Evolutionary conservation across 2,329 filamentous ascomycete genomes (phyloP).

Genomic region (Fusarium penzigii): DNA sequence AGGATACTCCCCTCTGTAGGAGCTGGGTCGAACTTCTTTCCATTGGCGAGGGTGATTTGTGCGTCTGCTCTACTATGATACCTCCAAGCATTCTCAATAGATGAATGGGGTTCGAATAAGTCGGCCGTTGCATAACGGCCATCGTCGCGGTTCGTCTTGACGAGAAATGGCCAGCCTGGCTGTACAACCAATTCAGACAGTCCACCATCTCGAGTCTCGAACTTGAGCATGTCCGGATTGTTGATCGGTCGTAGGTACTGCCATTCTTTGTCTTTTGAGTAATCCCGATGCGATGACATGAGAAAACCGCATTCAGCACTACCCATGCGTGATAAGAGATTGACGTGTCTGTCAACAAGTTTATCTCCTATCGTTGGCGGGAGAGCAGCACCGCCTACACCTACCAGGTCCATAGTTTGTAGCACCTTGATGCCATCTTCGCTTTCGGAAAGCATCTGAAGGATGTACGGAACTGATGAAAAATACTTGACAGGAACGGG

Average conservation of each 20-base stretch:
- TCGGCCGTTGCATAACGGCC: constrained; percentile 65
- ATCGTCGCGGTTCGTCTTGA: constrained; percentile 58
- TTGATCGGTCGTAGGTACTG: constrained; percentile 53
- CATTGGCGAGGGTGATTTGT: constrained; percentile 62
- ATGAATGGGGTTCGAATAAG: constrained; percentile 58
- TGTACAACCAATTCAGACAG: constrained; percentile 57
- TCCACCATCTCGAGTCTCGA: constrained; percentile 46
- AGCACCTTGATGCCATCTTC: constrained; percentile 43
- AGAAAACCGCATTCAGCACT: constrained; percentile 68
- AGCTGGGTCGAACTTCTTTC: constrained; percentile 69
- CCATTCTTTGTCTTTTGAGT: constrained; percentile 56
- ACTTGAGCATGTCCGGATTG: constrained; percentile 36
- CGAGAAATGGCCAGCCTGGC: constrained; percentile 57
- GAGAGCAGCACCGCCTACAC: constrained; percentile 63
- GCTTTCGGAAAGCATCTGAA: constrained; percentile 53
- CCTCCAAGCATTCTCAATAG: constrained; percentile 56
- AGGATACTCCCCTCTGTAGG: constrained; percentile 58
- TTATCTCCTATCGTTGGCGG: constrained; percentile 52
- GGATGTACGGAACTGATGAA: constrained; percentile 61
- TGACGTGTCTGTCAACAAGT: constrained; percentile 52
- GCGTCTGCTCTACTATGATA: constrained; percentile 64
- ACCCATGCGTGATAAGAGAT: constrained; percentile 63
- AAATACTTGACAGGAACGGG: constrained; percentile 52
- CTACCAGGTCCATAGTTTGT: constrained; percentile 58
- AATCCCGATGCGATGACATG: constrained; percentile 62